Evolutionary conservation across 2,329 filamentous ascomycete species (phyloP), one percentile per base, ranked within the genome.

Genomic region (Cyphellophora attinorum): DNA sequence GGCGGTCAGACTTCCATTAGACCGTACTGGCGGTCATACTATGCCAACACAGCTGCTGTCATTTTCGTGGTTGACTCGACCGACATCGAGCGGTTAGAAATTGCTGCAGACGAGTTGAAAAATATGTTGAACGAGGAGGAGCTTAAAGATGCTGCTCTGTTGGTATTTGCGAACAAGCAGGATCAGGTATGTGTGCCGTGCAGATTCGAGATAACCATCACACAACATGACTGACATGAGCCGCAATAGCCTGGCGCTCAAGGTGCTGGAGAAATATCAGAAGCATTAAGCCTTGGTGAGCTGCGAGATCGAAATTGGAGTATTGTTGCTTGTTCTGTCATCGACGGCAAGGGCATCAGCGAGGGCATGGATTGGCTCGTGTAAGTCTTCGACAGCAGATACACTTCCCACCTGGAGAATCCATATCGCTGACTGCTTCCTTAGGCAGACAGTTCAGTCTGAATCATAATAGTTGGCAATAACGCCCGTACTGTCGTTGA

Each of bases 11-110:
- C 91, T n/a, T 93, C 83, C 49, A 98, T 98, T 59, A 77, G 91
- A 48, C 91, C 91, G 2, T 98, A 98, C 68, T 98, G 91, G 91
- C 77, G 91, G 59, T 98, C 91, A 67, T 98, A 98, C 72, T 98
- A 96, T 57, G 85, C 88, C 57, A 96, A 98, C 67, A 98, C 91
- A 1, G 89, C 91, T 18, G 91, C 91, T 12, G 91, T 98, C 48
- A 89, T 98, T 54, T 98, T 98, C 67, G 91, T 98, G 42, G 89
- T 98, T 55, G 91, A 98, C 60, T 91, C 83, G 27, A 98, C 91
- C 49, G 91, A 98, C 70, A 93, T 96, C 55, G 89, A 96, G 55
- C 82, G 91, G 45, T 66, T 98, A 47, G 79, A 85, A 47, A 98
- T 88, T 13, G 91, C 91, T 3, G 79, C 85, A 3, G 91, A 96